Conservation (phyloP, 441 rosid genomes). For the Erysimum pusillum region DNA sequence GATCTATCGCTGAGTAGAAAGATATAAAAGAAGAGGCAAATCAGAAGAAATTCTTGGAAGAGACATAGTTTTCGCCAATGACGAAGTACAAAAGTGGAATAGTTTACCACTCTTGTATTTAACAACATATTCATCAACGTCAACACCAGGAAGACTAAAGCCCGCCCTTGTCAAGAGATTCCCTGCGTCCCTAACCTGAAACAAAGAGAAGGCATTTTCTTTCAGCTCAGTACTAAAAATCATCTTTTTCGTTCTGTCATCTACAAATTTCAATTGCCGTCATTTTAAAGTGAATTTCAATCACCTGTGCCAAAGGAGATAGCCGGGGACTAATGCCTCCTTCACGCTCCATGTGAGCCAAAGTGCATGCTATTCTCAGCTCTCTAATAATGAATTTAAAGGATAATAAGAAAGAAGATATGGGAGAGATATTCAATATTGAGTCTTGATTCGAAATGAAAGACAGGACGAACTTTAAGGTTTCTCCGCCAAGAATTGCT, state of each 20-base stretch:
- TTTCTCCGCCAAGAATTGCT: conserved; percentile 99
- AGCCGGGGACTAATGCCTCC: conserved; percentile 97
- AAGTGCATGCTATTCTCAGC: conserved; percentile 96
- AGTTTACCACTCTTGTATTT: conserved; percentile 83
- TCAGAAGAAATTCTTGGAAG: conserved; percentile 12
- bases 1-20: conserved; percentile 75
- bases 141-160: conserved; percentile 93
- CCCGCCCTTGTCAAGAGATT: conserved; percentile 97
- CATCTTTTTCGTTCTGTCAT: not conserved
- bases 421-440: not conserved
- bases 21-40: not conserved
- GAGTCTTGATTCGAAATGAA: conserved; percentile 12
- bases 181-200: conserved; percentile 95
- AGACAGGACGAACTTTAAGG: conserved; percentile 71
- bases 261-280: not conserved
- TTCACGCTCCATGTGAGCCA: conserved; percentile 99
- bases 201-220: conserved; percentile 26
- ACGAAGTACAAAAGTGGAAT: conserved; percentile 2
- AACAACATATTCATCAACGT: conserved; percentile 89
- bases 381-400: conserved; percentile 59
- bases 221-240: conserved; percentile 4
- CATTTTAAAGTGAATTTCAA: not conserved
- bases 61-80: not conserved
- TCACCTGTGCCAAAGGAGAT: conserved; percentile 98
- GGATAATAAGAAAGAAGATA: conserved; percentile 1